A percentile compares a stretch with the other conserved stretches of the same genome.
Evolutionary conservation across 179 eudicot species (phyloP).

Genomic region (Drosera spatulata): DNA sequence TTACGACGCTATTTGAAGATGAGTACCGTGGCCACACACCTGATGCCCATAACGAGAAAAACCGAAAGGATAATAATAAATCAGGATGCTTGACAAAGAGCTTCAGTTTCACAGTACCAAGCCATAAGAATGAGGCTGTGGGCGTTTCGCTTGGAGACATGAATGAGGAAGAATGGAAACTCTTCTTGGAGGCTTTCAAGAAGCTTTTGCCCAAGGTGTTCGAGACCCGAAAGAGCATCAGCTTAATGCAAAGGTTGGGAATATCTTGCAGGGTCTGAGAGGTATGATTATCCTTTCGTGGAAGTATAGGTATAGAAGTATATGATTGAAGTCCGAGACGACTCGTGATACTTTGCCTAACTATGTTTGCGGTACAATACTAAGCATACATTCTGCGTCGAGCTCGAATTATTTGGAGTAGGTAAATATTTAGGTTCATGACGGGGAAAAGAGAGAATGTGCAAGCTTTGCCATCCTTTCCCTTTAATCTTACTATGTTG

Average conservation of each 20-base stretch:
- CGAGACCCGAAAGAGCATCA: conserved; percentile 47
- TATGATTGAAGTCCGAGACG: conserved; percentile 1
- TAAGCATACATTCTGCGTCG: conserved; percentile 4
- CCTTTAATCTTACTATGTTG: conserved; percentile 2
- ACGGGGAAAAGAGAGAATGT: conserved; percentile 27
- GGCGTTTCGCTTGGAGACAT: conserved; percentile 48
- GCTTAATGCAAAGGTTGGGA: conserved; percentile 49
- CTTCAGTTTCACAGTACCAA: conserved; percentile 38
- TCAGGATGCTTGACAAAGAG: conserved; percentile 27
- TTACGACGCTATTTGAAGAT: background rate
- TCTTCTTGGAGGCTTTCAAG: conserved; percentile 56
- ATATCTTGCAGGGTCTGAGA: conserved; percentile 31
- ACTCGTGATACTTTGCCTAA: background rate
- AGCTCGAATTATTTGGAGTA: conserved; percentile 13
- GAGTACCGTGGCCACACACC: background rate
- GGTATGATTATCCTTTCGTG: background rate
- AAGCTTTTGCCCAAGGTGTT: conserved; percentile 55
- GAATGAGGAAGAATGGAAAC: conserved; percentile 48
- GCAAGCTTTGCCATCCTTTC: conserved; percentile 35
- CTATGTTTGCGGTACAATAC: background rate
- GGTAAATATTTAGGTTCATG: conserved; percentile 12
- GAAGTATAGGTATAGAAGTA: background rate
- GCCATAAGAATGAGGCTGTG: conserved; percentile 31
- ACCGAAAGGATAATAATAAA: conserved; percentile 13
- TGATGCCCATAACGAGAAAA: background rate